Evolutionary conservation across 352 stramenopile species (phyloP), one percentile per base, ranked within the genome.

Genomic region (Peronospora destructor): DNA sequence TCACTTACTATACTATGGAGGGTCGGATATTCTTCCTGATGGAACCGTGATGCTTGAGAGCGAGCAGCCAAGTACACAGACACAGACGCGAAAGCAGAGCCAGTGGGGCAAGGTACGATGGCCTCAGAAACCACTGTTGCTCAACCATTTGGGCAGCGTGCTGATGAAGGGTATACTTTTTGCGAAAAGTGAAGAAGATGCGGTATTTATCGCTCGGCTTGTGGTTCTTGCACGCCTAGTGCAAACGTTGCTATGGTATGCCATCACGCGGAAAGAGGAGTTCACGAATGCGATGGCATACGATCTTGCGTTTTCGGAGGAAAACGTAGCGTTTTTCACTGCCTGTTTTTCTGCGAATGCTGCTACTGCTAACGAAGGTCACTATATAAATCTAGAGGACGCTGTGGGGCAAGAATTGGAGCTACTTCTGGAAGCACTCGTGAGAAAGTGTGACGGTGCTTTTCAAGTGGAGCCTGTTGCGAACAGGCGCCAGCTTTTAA

Each of bases 41-140:
- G 80, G 80, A 28, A 82, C 74, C 17, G 66, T 91, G 17, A 57
- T 82, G 30, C 60, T 91, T 12, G 76, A 91, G 52, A 81, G 76
- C 23, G 74, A 91, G 35, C 76, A 88, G 28, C 80, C 80, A 12
- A 88, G 61, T 26, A 93, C 83, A 1, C 83, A 93, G 46, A 93
- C 83, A 2, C 79, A 89, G 52, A 93, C 83, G n/a, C 77, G 76
- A 8, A 91, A 91, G 58, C 80, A 91, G 46, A 91, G 80, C 38
- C 75, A 88, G 46, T 91, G 80, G 80, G 75, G 74, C 1, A 91
- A 91, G 56, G 73, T 91, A 13, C 73, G 80, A 26, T 84, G 75
- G 59, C 80, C 80, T 3, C 75, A 71, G 9, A 91, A 91, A 51
- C 83, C 83, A 12, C 37, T 93, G 32, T 40, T 93, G 49, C 59